Evolutionary conservation across 768 basidiomycete species (phyloP), one percentile per base, ranked within the genome.

Genomic region (Suillus paluster): DNA sequence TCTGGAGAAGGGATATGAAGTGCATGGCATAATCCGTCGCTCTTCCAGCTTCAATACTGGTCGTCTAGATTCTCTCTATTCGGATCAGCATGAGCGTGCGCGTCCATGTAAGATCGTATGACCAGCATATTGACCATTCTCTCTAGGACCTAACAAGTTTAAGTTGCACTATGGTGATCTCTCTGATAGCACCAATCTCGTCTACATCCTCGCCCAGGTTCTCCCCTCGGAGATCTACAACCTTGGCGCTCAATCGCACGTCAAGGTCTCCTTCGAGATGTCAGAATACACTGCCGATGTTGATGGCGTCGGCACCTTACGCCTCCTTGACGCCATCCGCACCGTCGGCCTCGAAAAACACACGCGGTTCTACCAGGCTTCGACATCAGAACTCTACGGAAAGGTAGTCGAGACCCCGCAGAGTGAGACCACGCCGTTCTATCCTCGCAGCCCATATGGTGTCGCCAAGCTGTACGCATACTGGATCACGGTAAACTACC

Each of bases 241-340:
- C 77, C 89, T 99, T 57, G 96, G 95, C 49, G 96, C 96, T 17
- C 96, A 99, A 76, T 95, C 93, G 46, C 96, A 99, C 80, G 96
- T 99, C 81, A 99, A 99, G 77, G 96, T 99, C 66, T 97, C 95
- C 30, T 99, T 99, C 76, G 97, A 98, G 77, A 97, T 99, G 94
- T 94, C 96, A 27, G 96, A 99, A 78, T 99, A 99, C 80, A 99
- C 97, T 0, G 95, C 93, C 56, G 97, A 99, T 71, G 96, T 99
- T 54, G 96, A 99, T 69, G 96, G 90, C 9, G 83, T 99, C 44
- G 96, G 96, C 58, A 99, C 96, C 7, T 86, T 99, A 53, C 93
- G 96, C 68, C 86, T 99, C 62, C 90, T 99, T 61, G 97, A 99
- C 70, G 96, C 96, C 59, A 89, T 99, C 75, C 88, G 96, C 45